Evolutionary conservation across 1,139 yeast species (phyloP), one percentile per base, ranked within the genome.

Genomic region (Lodderomyces orthopsilosis): DNA sequence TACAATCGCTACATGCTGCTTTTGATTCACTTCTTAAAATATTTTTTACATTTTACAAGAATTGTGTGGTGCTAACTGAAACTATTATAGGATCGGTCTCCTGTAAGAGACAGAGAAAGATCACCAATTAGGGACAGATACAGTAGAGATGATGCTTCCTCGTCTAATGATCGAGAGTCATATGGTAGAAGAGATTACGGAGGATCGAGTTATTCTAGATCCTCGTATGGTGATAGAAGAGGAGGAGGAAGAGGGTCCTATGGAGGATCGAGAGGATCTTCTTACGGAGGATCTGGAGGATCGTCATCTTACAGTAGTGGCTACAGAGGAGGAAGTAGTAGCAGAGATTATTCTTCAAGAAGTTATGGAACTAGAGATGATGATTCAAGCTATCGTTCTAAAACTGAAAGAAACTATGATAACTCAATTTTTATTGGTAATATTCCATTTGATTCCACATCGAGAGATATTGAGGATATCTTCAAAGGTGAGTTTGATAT

Each of bases 371-470:
- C 32, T 9, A 17, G 35, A 32, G 39, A 59, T 35, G 52, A 34
- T 50, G 54, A 37, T 50, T 4, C 26, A 18, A 26, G 41, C 15
- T 65, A 65, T 50, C 62, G 68, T 38, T 58, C 64, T 30, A 68
- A 68, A 46, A 67, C 75, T n/a, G 83, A 79, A 47, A 75, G 93
- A 63, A 81, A 83, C 61, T 83, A 82, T 57, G 79, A 75, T 44
- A 83, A 84, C 58, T 81, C 88, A 47, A 69, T 85, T 41, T 85
- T 85, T 58, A 75, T 85, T 40, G 91, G 93, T 6, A 85, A 85
- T 57, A 69, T 85, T 45, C 88, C 93, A 7, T 85, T 77, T 55
- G 81, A 78, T 43, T 72, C 80, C 47, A 75, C 80, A 24, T 75
- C 85, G 49, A 66, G 69, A 41, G 85, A 84, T 41, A 68, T 85